These are phyloP conservation scores for Pneumocystis murina DNA, from an alignment of 1,139 yeast species.

Conservation along the genomic window DNA sequence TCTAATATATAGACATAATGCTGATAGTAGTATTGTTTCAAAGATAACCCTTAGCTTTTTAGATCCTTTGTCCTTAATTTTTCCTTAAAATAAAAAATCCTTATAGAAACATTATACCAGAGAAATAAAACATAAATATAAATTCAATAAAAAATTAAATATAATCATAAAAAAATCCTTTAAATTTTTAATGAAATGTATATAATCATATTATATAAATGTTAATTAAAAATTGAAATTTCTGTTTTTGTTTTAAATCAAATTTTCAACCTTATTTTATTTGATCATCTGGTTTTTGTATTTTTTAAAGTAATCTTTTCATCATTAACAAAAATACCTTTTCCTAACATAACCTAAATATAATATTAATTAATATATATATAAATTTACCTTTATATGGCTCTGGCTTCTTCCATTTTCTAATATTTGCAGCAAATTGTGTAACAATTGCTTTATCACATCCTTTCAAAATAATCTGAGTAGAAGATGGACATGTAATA, in stretches of 20 bases:
- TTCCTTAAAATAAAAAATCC: too few species aligned
- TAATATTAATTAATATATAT: background rate
- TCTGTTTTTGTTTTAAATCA: background rate
- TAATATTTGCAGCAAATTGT: constrained; percentile 73
- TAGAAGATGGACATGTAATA: constrained; percentile 73
- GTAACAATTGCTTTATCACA: constrained; percentile 75
- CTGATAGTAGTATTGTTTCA: too few species aligned
- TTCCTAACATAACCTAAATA: background rate
- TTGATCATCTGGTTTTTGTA: constrained; percentile 34
- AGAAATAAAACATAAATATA: too few species aligned
- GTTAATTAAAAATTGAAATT: too few species aligned
- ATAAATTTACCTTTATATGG: constrained; percentile 82
- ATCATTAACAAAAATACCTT: constrained; percentile 78
- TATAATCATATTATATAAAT: too few species aligned
- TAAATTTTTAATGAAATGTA: background rate
- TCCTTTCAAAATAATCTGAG: constrained; percentile 75
- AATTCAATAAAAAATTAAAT: too few species aligned
- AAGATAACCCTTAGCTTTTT: too few species aligned
- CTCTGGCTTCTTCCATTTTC: constrained; percentile 87
- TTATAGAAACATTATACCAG: too few species aligned
- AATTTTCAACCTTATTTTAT: background rate
- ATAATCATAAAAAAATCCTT: background rate
- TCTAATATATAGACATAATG: too few species aligned
- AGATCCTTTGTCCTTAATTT: too few species aligned
- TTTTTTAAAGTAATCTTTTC: constrained; percentile 85